Conservation (phyloP, 768 basidiomycete species). For the Leccinum subtestaceum region DNA sequence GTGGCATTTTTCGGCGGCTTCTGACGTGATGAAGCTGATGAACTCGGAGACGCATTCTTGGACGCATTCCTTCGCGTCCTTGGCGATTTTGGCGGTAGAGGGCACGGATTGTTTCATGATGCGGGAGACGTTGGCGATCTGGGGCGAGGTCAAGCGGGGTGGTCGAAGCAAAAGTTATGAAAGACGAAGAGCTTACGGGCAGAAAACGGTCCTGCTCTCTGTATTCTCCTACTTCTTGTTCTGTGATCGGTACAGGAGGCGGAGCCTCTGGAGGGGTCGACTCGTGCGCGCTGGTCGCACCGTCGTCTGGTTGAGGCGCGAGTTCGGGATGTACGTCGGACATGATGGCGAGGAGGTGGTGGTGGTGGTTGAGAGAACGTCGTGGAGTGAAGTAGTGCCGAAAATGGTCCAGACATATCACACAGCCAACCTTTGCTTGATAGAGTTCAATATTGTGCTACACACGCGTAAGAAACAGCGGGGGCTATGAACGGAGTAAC, state of each 20-base stretch:
- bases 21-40: slow-evolving; percentile 96
- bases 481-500: slow-evolving; percentile 11
- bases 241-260: slow-evolving; percentile 74
- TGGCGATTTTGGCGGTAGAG: slow-evolving; percentile 89
- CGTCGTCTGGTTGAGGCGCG: slow-evolving; percentile 41
- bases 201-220: slow-evolving; percentile 93
- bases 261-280: slow-evolving; percentile 40
- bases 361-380: not conserved
- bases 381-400: not conserved
- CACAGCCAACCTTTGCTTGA: not conserved
- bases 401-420: not conserved
- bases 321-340: slow-evolving; percentile 35
- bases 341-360: slow-evolving; percentile 18
- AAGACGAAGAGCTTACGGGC: slow-evolving; percentile 49
- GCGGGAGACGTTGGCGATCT: slow-evolving; percentile 96
- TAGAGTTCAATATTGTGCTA: not conserved
- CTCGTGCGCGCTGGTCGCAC: slow-evolving; percentile 31
- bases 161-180: not conserved
- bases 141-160: not conserved
- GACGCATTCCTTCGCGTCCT: slow-evolving; percentile 97
- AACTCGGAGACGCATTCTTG: slow-evolving; percentile 99
- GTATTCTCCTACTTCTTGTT: slow-evolving; percentile 91
- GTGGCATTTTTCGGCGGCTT: slow-evolving; percentile 93
- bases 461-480: not conserved
- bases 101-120: slow-evolving; percentile 96